phyloP scores from a whole-genome alignment of 139 green algal genomes.

The Parachlorella kessleri region DNA sequence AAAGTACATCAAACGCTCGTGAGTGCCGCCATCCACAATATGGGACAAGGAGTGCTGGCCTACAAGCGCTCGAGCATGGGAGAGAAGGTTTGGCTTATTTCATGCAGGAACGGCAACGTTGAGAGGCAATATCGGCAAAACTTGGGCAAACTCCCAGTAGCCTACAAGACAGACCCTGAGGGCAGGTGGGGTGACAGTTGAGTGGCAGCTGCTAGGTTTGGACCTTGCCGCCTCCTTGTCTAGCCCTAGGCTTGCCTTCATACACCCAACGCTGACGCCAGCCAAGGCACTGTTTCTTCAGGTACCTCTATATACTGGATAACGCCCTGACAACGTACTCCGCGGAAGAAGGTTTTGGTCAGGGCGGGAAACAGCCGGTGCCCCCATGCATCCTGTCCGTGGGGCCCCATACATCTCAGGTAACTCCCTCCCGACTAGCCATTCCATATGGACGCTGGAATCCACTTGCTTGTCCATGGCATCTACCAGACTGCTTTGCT shows the following conservation, averaged over 20 bases:
- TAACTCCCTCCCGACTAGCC: neutral
- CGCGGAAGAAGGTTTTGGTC: conserved; percentile 31
- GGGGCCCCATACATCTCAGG: conserved; percentile 31
- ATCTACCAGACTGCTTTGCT: neutral
- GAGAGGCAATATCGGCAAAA: conserved; percentile 79
- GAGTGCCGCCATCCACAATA: too few relatives aligned
- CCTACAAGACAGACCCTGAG: conserved; percentile 72
- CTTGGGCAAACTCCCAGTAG: conserved; percentile 75
- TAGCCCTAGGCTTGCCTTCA: too few relatives aligned
- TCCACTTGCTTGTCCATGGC: neutral
- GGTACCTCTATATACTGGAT: conserved; percentile 80
- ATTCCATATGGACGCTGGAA: neutral
- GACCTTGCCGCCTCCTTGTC: too few relatives aligned
- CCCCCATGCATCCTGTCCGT: conserved; percentile 76
- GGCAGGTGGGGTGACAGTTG: conserved; percentile 22
- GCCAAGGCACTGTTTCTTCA: too few relatives aligned
- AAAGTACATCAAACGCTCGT: conserved; percentile 66
- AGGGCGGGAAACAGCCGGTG: conserved; percentile 53
- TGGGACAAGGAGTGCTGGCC: too few relatives aligned
- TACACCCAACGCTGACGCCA: too few relatives aligned
- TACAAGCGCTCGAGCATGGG: too few relatives aligned
- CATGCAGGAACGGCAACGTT: conserved; percentile 54
- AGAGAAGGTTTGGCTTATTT: too few relatives aligned
- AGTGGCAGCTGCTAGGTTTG: too few relatives aligned
- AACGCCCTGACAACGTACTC: conserved; percentile 69